Conservation (phyloP, 1,284 basidiomycete species). For the Pascua guehoae region DNA sequence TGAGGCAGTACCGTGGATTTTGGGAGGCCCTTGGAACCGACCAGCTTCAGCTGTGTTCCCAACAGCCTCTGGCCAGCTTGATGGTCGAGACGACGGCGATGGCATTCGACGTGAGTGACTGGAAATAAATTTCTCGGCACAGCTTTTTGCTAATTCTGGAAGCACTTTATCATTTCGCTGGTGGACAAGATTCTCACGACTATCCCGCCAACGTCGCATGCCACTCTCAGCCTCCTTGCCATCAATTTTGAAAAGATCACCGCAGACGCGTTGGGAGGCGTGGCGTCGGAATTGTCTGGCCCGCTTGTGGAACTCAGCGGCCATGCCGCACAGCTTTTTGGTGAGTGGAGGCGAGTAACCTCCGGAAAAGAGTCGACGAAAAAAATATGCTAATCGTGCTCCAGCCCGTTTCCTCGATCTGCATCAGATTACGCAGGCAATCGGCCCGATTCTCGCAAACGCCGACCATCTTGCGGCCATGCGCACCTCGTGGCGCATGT, state of each 20-base stretch:
- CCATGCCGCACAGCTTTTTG: slow-evolving; percentile 30
- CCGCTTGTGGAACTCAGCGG: slow-evolving; percentile 31
- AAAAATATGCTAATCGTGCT: not conserved
- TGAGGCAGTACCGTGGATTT: slow-evolving; percentile 30
- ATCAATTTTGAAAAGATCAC: slow-evolving; percentile 33
- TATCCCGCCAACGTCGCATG: slow-evolving; percentile 15
- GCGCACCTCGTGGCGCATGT: slow-evolving; percentile 31
- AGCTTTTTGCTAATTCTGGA: not conserved
- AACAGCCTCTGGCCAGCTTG: slow-evolving; percentile 16
- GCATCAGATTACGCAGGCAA: slow-evolving; percentile 31
- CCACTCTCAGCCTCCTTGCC: slow-evolving; percentile 24
- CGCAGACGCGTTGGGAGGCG: slow-evolving; percentile 19
- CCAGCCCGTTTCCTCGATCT: slow-evolving; percentile 38
- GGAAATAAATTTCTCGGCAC: not conserved
- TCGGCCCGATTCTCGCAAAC: slow-evolving; percentile 34
- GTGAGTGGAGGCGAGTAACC: slow-evolving; percentile 14
- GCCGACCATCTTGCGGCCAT: slow-evolving; percentile 26
- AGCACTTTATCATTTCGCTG: slow-evolving; percentile 32
- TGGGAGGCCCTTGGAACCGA: slow-evolving; percentile 26
- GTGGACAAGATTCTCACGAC: slow-evolving; percentile 25
- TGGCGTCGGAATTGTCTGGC: slow-evolving; percentile 23
- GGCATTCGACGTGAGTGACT: slow-evolving; percentile 11
- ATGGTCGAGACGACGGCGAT: slow-evolving; percentile 17
- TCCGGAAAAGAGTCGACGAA: not conserved
- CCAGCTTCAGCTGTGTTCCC: slow-evolving; percentile 18